phyloP scores from a whole-genome alignment of 1,284 basidiomycete genomes.

The Rugiboletus extremiorientalis region DNA sequence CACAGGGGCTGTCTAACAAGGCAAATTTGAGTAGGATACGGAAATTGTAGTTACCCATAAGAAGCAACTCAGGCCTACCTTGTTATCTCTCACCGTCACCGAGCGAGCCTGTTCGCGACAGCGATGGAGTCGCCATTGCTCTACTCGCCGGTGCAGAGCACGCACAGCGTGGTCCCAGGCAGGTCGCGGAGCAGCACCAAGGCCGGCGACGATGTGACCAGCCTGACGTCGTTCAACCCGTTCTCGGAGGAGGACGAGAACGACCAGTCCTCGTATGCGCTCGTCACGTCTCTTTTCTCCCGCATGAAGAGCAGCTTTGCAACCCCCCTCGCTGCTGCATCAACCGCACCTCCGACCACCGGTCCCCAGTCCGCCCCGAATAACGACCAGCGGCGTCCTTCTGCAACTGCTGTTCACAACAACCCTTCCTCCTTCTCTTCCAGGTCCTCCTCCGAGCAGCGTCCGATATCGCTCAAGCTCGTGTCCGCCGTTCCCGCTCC shows the following conservation, averaged over 20 bases:
- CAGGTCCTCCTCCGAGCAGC: slow-evolving; percentile 48
- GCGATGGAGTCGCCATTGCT: slow-evolving; percentile 35
- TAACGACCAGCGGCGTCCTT: slow-evolving; percentile 57
- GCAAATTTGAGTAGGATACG: slow-evolving; percentile 15
- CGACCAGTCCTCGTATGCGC: slow-evolving; percentile 77
- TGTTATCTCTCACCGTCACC: neutral
- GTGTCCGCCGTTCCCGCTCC: slow-evolving; percentile 62
- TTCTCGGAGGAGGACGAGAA: slow-evolving; percentile 86
- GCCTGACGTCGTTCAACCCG: slow-evolving; percentile 80
- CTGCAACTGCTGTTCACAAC: slow-evolving; percentile 44
- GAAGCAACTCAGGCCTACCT: slow-evolving; percentile 5
- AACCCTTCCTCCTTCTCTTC: slow-evolving; percentile 47
- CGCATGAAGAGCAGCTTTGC: slow-evolving; percentile 75
- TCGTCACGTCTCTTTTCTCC: slow-evolving; percentile 74
- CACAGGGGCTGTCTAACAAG: slow-evolving; percentile 48
- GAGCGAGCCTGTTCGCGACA: neutral
- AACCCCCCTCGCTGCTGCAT: slow-evolving; percentile 56
- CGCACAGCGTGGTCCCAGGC: slow-evolving; percentile 44
- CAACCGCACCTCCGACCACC: slow-evolving; percentile 32
- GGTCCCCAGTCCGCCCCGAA: slow-evolving; percentile 28
- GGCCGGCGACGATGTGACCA: slow-evolving; percentile 63
- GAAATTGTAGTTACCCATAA: slow-evolving; percentile 22
- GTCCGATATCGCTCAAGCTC: slow-evolving; percentile 55
- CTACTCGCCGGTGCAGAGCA: slow-evolving; percentile 41
- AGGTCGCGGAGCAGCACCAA: slow-evolving; percentile 64